Conservation (phyloP, 345 rosid genomes). For the Durio zibethinus region DNA sequence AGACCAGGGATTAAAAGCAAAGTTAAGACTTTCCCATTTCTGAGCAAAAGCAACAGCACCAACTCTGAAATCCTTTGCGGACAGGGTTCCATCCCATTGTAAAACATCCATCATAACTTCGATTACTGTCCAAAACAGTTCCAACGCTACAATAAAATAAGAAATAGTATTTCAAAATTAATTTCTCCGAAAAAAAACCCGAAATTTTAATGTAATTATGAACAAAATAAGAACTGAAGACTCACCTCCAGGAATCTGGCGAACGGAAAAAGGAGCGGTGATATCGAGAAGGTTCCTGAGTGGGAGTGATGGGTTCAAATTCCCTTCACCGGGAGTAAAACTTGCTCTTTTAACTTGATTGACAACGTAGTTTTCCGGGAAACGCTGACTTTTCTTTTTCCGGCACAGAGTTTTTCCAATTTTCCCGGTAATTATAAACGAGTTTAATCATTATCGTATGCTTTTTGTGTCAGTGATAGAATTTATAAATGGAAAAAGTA, state of each 20-base stretch:
- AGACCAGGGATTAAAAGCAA: slow-evolving; percentile 49
- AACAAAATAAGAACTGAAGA: background rate
- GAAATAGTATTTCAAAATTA: background rate
- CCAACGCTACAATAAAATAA: too few relatives aligned
- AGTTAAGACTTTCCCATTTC: slow-evolving; percentile 47
- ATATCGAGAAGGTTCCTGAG: background rate
- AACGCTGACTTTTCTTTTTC: background rate
- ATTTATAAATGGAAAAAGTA: too few relatives aligned
- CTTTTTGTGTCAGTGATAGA: too few relatives aligned
- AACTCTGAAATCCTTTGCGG: slow-evolving; percentile 38
- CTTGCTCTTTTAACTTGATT: background rate
- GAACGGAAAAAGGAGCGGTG: background rate
- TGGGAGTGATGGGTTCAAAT: background rate
- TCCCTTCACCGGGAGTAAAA: background rate
- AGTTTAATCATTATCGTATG: too few relatives aligned
- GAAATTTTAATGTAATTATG: background rate
- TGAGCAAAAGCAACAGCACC: slow-evolving; percentile 48
- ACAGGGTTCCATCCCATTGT: slow-evolving; percentile 57
- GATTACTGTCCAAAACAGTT: background rate
- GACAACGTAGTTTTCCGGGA: background rate
- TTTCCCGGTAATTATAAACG: too few relatives aligned
- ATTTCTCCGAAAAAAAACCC: background rate
- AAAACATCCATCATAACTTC: slow-evolving; percentile 23
- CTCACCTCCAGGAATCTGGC: background rate
- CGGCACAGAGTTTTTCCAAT: too few relatives aligned